Evolutionary conservation across 2,329 filamentous ascomycete species (phyloP).

Genomic region (Alternaria gansuensis): DNA sequence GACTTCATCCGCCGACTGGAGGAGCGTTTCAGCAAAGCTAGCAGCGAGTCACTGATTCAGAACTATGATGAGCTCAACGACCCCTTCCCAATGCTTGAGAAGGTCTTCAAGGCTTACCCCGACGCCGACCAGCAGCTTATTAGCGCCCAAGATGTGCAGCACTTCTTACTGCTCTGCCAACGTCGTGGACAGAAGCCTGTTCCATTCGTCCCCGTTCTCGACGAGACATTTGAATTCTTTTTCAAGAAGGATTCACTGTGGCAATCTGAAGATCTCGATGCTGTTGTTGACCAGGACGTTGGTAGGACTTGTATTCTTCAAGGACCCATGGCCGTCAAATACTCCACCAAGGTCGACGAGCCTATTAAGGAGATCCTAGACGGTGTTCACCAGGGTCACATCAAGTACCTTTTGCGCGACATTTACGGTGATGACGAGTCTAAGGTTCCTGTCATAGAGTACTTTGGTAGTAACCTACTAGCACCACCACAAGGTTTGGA

Average conservation of each 20-base stretch:
- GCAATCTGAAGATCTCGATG: conserved; percentile 98
- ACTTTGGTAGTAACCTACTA: conserved; percentile 89
- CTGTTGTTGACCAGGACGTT: conserved; percentile 94
- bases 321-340: conserved; percentile 90
- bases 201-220: conserved; percentile 92
- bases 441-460: conserved; percentile 85
- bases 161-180: conserved; percentile 93
- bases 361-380: conserved; percentile 95
- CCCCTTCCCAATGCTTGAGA: conserved; percentile 79
- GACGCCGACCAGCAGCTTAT: conserved; percentile 91
- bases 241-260: conserved; percentile 99
- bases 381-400: conserved; percentile 87
- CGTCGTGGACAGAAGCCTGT: conserved; percentile 94
- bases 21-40: conserved; percentile 87
- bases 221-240: conserved; percentile 98
- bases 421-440: conserved; percentile 78
- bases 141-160: conserved; percentile 97
- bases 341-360: conserved; percentile 88
- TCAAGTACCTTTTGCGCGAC: conserved; percentile 79
- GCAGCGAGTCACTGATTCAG: conserved; percentile 83
- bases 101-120: conserved; percentile 82
- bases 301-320: conserved; percentile 96
- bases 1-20: conserved; percentile 98
- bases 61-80: conserved; percentile 87
- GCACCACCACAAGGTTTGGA: conserved; percentile 72